Evolutionary conservation across 352 stramenopile genomes (phyloP).

Genomic region (Phytophthora chlamydospora): DNA sequence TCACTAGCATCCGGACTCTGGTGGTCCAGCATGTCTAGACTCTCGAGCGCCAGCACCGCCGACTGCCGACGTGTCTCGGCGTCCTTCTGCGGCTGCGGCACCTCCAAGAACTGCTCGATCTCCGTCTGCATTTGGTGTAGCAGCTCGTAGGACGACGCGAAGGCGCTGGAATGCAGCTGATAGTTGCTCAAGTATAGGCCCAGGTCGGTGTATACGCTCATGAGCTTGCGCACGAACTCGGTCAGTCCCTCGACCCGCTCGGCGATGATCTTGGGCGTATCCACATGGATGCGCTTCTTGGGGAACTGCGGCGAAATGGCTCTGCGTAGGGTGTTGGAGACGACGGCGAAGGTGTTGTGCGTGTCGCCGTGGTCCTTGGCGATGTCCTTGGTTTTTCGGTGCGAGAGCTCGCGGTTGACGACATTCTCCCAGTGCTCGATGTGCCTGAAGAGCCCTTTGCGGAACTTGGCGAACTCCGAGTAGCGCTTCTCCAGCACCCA

Average conservation of each 20-base stretch:
- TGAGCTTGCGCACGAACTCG: slow-evolving; percentile 52
- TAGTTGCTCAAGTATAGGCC: slow-evolving; percentile 48
- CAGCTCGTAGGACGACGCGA: slow-evolving; percentile 19
- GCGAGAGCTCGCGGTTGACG: slow-evolving; percentile 26
- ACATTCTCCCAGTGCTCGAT: slow-evolving; percentile 48
- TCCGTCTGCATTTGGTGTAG: slow-evolving; percentile 35
- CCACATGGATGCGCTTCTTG: slow-evolving; percentile 52
- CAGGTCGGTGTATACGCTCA: slow-evolving; percentile 57
- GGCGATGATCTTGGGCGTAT: slow-evolving; percentile 49
- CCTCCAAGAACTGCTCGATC: slow-evolving; percentile 50
- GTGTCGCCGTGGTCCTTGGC: slow-evolving; percentile 15
- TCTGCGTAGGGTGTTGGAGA: slow-evolving; percentile 54
- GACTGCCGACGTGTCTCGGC: slow-evolving; percentile 41
- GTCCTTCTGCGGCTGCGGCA: slow-evolving; percentile 52
- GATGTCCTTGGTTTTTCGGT: slow-evolving; percentile 6
- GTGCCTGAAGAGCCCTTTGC: slow-evolving; percentile 38
- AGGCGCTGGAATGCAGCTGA: slow-evolving; percentile 25
- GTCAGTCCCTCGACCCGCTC: slow-evolving; percentile 47
- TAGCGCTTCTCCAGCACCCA: slow-evolving; percentile 69
- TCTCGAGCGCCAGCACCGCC: slow-evolving; percentile 50
- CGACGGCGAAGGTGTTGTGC: slow-evolving; percentile 41
- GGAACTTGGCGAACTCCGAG: slow-evolving; percentile 62
- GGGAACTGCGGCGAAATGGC: slow-evolving; percentile 51
- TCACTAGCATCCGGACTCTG: not conserved
- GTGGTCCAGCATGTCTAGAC: slow-evolving; percentile 7